Percentiles rank a stretch among this genome's conserved stretches.
These are phyloP conservation scores for Aspergillus nanangensis DNA, from an alignment of 495 filamentous ascomycete genomes.

Conservation along the genomic window DNA sequence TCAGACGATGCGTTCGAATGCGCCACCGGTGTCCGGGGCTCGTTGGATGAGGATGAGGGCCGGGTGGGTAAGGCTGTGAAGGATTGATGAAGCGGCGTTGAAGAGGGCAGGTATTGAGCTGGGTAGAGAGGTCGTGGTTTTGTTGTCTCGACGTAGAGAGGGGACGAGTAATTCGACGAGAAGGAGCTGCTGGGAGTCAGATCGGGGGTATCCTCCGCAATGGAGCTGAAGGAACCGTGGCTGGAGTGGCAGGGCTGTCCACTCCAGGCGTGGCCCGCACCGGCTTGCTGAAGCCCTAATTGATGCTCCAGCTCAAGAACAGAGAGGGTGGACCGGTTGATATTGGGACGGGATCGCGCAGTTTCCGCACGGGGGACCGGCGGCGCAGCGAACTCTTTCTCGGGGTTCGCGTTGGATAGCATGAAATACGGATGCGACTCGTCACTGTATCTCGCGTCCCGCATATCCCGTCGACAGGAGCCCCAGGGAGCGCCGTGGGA, in stretches of 20 bases:
- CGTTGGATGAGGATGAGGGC: slow-evolving; percentile 25
- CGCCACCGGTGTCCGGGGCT: slow-evolving; percentile 15
- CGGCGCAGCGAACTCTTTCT: slow-evolving; percentile 12
- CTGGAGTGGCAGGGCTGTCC: slow-evolving; percentile 21
- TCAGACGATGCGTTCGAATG: slow-evolving; percentile 24
- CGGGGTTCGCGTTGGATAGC: slow-evolving; percentile 24
- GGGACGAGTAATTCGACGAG: slow-evolving; percentile 35
- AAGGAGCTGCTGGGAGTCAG: slow-evolving; percentile 45
- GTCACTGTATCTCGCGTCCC: slow-evolving; percentile 34
- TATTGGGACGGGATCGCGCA: slow-evolving; percentile 7
- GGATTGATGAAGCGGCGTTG: slow-evolving; percentile 30
- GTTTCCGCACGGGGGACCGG: slow-evolving; percentile 11
- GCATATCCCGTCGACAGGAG: slow-evolving; percentile 21
- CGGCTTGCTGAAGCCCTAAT: slow-evolving; percentile 26
- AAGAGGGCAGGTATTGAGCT: slow-evolving; percentile 22
- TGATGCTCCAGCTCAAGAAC: slow-evolving; percentile 35
- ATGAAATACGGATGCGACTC: slow-evolving; percentile 33
- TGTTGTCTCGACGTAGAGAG: slow-evolving; percentile 27
- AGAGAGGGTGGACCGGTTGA: slow-evolving; percentile 33
- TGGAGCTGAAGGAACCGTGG: slow-evolving; percentile 36
- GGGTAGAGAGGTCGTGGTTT: slow-evolving; percentile 27
- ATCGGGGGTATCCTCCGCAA: slow-evolving; percentile 34
- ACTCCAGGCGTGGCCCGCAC: slow-evolving; percentile 22
- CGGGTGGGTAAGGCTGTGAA: slow-evolving; percentile 25
- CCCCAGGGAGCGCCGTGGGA: slow-evolving; percentile 25